Percentiles rank a stretch among this genome's conserved stretches.
Evolutionary conservation across 306 rosid genomes (phyloP).

Genomic region (Inga laurina): DNA sequence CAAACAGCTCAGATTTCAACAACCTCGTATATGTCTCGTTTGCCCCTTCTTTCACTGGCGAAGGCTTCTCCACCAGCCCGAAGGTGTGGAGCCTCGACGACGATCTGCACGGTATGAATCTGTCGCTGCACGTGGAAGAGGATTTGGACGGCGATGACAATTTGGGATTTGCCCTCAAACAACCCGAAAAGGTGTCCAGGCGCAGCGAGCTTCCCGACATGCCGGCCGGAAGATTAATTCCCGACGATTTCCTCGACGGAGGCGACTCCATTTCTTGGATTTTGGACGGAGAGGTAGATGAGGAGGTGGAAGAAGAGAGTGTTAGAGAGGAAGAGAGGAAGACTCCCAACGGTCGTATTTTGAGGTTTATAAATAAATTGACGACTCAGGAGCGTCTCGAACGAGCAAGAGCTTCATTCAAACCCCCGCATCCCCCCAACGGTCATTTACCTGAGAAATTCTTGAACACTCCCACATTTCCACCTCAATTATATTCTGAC

Average conservation of each 20-base stretch:
- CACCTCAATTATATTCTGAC: too few relatives aligned
- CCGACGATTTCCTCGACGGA: constrained; percentile 47
- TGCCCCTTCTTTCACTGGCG: constrained; percentile 87
- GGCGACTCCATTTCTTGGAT: constrained; percentile 69
- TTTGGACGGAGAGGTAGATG: neutral
- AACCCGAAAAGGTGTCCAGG: constrained; percentile 59
- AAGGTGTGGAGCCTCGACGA: constrained; percentile 93
- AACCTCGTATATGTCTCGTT: constrained; percentile 79
- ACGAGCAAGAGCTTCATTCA: neutral
- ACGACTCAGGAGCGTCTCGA: neutral
- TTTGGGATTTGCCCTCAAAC: constrained; percentile 56
- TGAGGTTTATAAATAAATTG: neutral
- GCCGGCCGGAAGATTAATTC: constrained; percentile 85
- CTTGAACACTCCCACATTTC: too few relatives aligned
- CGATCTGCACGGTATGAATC: constrained; percentile 96
- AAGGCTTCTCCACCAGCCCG: constrained; percentile 72
- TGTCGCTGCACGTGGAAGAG: constrained; percentile 72
- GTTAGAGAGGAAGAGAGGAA: neutral
- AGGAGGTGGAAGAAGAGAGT: neutral
- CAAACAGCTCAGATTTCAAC: constrained; percentile 83
- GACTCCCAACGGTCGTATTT: neutral
- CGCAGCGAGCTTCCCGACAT: constrained; percentile 80
- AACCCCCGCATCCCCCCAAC: neutral
- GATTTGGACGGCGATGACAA: constrained; percentile 56
- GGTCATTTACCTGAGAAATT: neutral